Base-by-base conservation (phyloP, 768 basidiomycete genomes). In the Lactarius deliciosus region DNA sequence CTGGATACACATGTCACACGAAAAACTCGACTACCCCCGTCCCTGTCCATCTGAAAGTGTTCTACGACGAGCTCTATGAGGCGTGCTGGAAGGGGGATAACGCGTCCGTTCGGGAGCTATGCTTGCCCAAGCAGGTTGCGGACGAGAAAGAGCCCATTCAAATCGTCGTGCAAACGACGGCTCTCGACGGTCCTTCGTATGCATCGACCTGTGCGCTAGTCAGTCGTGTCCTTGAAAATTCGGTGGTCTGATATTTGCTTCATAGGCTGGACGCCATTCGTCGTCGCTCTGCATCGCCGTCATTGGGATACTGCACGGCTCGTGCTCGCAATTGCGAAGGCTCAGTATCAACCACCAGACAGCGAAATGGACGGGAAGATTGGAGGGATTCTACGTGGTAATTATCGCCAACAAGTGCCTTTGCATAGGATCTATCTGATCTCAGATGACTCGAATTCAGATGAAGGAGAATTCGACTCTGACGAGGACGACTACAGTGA, bases 261-360 rank as follows among this genome's bases (percentile, higher is more conserved):
- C 50, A n/a, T 11, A 83, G 84, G 82, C 20, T 76, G 76, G 47
- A 83, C 82, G 0, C 83, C 86, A 0, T 76, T 86, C 11, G 80
- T 75, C 61, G 81, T 83, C 22, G 86, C 86, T 0, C 66, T 86
- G 15, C 72, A 73, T 32, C 80, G 79, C 16, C 78, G 83, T 9
- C 80, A 78, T 22, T 89, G 86, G 86, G 76, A 79, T 6, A 84
- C 85, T 0, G 86, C 85, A 0, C 81, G 80, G n/a, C 75, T 87
- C 7, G 79, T 89, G n/a, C 71, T 87, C 28, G 82, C 83, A 1
- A 86, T 87, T 66, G 80, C 84, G 5, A 75, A 75, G 2, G 82
- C 85, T 13, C 86, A 89, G 72, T 84, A 84, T 66, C 76, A 81
- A 22, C 75, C 79, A 4, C 72, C 77, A 0, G 76, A 81, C 9